Conservation (phyloP, 495 filamentous ascomycete species). For the Podospora fimiseda region DNA sequence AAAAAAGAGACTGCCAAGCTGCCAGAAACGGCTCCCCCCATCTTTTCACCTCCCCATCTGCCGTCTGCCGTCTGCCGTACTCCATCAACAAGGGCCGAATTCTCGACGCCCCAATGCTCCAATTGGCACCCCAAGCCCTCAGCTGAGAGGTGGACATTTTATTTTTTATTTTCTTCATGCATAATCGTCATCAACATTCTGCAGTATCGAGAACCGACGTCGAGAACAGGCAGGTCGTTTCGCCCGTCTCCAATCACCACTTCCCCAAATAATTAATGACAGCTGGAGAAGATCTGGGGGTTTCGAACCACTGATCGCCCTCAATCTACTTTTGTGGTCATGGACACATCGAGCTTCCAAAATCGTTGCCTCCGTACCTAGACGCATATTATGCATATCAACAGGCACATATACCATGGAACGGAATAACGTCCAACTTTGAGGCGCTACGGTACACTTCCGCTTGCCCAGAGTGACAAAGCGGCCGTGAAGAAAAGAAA, state of each 20-base stretch:
- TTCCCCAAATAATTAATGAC: neutral
- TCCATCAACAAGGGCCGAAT: slow-evolving; percentile 2
- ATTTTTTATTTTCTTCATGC: too few relatives aligned
- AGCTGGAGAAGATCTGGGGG: neutral
- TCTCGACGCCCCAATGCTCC: too few relatives aligned
- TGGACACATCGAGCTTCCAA: slow-evolving; percentile 20
- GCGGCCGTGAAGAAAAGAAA: neutral
- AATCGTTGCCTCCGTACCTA: slow-evolving; percentile 16
- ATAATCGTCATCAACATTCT: too few relatives aligned
- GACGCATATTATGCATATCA: slow-evolving; percentile 17
- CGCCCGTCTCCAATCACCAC: slow-evolving; percentile 1
- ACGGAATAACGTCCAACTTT: slow-evolving; percentile 16
- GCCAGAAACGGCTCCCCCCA: slow-evolving; percentile 1
- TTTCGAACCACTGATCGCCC: neutral
- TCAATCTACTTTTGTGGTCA: neutral
- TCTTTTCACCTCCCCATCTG: too few relatives aligned
- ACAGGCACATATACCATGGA: slow-evolving; percentile 26
- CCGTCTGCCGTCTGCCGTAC: slow-evolving; percentile 10
- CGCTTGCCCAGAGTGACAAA: slow-evolving; percentile 8
- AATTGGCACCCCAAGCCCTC: neutral
- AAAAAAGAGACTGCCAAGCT: too few relatives aligned
- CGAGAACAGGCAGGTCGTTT: neutral
- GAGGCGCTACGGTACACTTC: slow-evolving; percentile 19
- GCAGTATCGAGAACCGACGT: neutral
- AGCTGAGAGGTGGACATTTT: too few relatives aligned